Percentiles rank a stretch among this genome's conserved stretches.
Evolutionary conservation across 2,329 filamentous ascomycete species (phyloP).

Genomic region (Colletotrichum gigasporum): DNA sequence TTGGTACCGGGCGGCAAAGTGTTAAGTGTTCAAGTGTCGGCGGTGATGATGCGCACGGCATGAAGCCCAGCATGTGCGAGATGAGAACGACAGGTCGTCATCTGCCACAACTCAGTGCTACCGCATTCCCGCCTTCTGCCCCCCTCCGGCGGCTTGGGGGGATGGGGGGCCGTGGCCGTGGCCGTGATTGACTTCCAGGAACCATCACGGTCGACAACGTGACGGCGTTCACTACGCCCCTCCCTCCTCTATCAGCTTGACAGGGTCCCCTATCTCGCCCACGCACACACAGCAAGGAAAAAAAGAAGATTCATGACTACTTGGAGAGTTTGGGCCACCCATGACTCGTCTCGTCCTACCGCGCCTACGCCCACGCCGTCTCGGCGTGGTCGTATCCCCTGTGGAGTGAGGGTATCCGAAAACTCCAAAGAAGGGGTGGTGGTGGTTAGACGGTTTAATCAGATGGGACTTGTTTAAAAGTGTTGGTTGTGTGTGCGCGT

Average conservation of each 20-base stretch:
- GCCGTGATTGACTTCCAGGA: constrained; percentile 20
- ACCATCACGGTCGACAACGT: constrained; percentile 9
- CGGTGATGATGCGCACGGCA: constrained; percentile 7
- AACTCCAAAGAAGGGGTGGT: neutral
- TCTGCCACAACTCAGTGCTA: constrained; percentile 15
- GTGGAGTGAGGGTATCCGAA: constrained; percentile 24
- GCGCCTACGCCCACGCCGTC: constrained; percentile 28
- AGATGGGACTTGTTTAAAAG: too few species aligned
- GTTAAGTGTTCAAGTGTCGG: too few species aligned
- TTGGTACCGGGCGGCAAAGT: neutral
- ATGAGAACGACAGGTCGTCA: constrained; percentile 18
- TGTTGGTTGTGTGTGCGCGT: too few species aligned
- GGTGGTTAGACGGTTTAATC: constrained; percentile 4
- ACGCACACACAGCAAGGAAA: neutral
- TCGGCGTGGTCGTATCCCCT: constrained; percentile 29
- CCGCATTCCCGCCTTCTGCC: too few species aligned
- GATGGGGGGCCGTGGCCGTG: too few species aligned
- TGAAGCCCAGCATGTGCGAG: constrained; percentile 13
- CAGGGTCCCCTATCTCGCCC: too few species aligned
- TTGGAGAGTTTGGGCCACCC: constrained; percentile 17
- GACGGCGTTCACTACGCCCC: constrained; percentile 11
- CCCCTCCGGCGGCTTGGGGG: too few species aligned
- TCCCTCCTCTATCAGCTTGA: neutral
- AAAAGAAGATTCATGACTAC: neutral
- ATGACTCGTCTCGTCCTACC: constrained; percentile 23